phyloP scores from a whole-genome alignment of 2,329 filamentous ascomycete species.

The Anisogramma anomala region DNA sequence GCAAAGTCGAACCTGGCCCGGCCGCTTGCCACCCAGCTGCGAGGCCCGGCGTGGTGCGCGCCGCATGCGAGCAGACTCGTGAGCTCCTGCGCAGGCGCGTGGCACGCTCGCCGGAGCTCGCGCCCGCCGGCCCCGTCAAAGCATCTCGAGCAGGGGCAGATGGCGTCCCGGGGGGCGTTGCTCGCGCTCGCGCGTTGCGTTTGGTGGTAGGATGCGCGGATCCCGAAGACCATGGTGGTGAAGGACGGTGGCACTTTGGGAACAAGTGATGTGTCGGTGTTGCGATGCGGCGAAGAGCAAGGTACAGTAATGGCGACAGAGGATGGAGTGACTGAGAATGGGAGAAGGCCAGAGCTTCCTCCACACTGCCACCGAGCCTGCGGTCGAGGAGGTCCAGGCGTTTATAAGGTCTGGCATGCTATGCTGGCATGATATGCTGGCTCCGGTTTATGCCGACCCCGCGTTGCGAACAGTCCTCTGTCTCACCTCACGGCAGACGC shows the following conservation, averaged over 20 bases:
- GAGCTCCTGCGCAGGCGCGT: conserved; percentile 6
- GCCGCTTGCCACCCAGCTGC: not conserved
- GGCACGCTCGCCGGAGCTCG: conserved; percentile 3
- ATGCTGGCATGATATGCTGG: not conserved
- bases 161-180: conserved; percentile 2
- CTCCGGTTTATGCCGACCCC: not conserved
- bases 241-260: not conserved
- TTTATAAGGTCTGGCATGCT: not conserved
- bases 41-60: too few species aligned
- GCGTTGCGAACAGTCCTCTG: not conserved
- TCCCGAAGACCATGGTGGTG: conserved; percentile 8
- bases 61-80: too few species aligned
- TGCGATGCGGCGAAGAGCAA: too few species aligned
- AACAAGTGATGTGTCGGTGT: not conserved
- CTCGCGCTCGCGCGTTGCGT: conserved; percentile 5
- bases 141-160: conserved; percentile 10
- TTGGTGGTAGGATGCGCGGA: conserved; percentile 10
- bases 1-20: not conserved
- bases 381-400: not conserved
- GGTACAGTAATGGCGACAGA: too few species aligned
- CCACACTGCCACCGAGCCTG: too few species aligned
- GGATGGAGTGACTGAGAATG: not conserved
- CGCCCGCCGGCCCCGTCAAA: conserved; percentile 5
- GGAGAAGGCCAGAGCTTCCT: too few species aligned
- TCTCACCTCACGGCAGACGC: not conserved